Evolutionary conservation across 148 eudicot species (phyloP).

Genomic region (Silene conica): DNA sequence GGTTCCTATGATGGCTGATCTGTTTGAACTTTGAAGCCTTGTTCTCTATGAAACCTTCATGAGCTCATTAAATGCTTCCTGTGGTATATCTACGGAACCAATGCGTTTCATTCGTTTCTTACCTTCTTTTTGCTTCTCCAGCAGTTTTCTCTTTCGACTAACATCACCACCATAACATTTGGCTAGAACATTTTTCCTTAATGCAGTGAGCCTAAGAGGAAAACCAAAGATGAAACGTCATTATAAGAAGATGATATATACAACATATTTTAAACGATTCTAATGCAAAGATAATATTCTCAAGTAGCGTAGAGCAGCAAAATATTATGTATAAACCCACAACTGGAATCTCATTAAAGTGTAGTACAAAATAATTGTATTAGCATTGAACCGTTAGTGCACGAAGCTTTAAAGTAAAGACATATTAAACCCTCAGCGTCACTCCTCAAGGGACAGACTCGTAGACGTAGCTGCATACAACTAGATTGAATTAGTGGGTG

Average conservation of each 20-base stretch:
- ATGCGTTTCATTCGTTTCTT: conserved; percentile 98
- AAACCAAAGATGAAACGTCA: not conserved
- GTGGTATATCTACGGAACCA: conserved; percentile 92
- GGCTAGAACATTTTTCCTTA: conserved; percentile 96
- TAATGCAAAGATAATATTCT: no score
- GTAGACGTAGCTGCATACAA: no score
- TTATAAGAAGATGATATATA: no score
- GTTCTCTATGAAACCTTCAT: conserved; percentile 63
- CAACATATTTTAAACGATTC: not conserved
- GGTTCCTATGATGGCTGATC: not conserved
- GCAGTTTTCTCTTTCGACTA: conserved; percentile 70
- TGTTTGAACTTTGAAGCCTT: not conserved
- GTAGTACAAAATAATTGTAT: not conserved
- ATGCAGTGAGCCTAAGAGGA: conserved; percentile 63
- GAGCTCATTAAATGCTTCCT: conserved; percentile 88
- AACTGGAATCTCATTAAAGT: not conserved
- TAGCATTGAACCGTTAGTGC: conserved; percentile 2
- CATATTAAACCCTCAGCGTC: not conserved
- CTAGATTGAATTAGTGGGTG: no score
- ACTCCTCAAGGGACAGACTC: no score
- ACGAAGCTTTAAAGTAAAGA: not conserved
- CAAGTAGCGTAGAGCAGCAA: no score
- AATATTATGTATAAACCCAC: no score
- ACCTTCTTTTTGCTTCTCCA: conserved; percentile 97
- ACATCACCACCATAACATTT: conserved; percentile 97